Percentiles rank a stretch among this genome's conserved stretches.
Conservation (phyloP, 345 rosid genomes). For the Lepidium sativum region DNA sequence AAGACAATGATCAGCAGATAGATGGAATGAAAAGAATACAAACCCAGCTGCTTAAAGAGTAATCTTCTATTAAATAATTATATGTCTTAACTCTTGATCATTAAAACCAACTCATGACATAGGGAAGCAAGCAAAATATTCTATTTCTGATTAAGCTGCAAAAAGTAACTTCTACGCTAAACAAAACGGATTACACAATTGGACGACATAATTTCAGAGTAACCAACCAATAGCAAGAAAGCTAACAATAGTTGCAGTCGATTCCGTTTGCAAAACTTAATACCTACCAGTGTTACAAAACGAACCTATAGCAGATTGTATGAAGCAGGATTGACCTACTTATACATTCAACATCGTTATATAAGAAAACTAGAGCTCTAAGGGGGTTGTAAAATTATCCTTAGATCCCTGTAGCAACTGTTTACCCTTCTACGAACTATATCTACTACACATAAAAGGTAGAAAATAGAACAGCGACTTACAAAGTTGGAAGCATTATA, state of each 20-base stretch:
- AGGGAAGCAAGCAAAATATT: not conserved
- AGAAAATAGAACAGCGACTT: slow-evolving; percentile 32
- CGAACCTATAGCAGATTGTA: not conserved
- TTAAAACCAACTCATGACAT: not conserved
- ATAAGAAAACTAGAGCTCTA: not conserved
- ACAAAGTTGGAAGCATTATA: slow-evolving; percentile 62
- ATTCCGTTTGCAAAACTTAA: slow-evolving; percentile 3
- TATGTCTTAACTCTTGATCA: not conserved
- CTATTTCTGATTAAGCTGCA: not conserved
- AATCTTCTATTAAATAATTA: not conserved
- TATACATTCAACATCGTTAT: not conserved
- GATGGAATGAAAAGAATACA: slow-evolving; percentile 6
- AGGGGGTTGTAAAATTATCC: not conserved
- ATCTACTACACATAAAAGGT: not conserved
- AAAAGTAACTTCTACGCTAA: not conserved
- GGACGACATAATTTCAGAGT: not conserved
- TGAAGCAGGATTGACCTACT: not conserved
- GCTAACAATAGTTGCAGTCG: not conserved
- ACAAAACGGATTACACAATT: slow-evolving; percentile 1
- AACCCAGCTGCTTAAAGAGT: not conserved
- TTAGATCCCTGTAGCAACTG: not conserved
- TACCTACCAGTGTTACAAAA: not conserved
- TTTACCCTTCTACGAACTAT: not conserved
- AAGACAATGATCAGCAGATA: slow-evolving; percentile 5
- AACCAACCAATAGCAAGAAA: not conserved